Evolutionary conservation across 495 filamentous ascomycete genomes (phyloP), one percentile per base, ranked within the genome.

Genomic region (Recurvomyces mirabilis): DNA sequence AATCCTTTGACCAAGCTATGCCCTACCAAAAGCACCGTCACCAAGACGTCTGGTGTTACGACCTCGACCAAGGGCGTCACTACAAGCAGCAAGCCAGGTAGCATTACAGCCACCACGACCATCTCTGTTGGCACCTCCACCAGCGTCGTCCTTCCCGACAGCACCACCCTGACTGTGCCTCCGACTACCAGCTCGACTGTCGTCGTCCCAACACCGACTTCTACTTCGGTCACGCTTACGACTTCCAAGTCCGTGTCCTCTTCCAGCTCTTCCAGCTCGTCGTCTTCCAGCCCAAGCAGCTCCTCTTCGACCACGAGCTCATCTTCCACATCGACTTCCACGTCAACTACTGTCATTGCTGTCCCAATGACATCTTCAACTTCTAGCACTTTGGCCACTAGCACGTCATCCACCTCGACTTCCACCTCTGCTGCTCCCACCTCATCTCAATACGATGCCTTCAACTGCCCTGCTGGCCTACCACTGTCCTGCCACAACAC

Each of bases 401-500:
- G n/a, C n/a, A n/a, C n/a, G n/a, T n/a, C n/a, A n/a, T n/a, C n/a
- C n/a, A n/a, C n/a, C n/a, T n/a, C n/a, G n/a, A n/a, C n/a, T n/a
- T n/a, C n/a, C n/a, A n/a, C n/a, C n/a, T n/a, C n/a, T n/a, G n/a
- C n/a, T n/a, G 38, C 38, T 7, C 22, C 38, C 5, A 28, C 38
- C 22, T 20, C 36, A 5, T 20, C 36, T 14, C 15, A 20, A 5
- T 41, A 41, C 25, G 25, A 41, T 30, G 38, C 38, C 7, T 41
- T 41, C 38, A 41, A 30, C 36, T 38, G 36, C 36, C 36, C 36
- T 4, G 14, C 67, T 10, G 65, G 64, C 13, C 55, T 68, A 0
- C 73, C 75, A 52, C 49, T 75, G 15, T 77, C 73, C 55, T 80
- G 76, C 52, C 66, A 74, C 37, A 71, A 74, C 37, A 67, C 67